A percentile compares a stretch with the other conserved stretches of the same genome.
These are phyloP conservation scores for Hypericum androsaemum DNA, from an alignment of 345 rosid genomes.

Conservation along the genomic window DNA sequence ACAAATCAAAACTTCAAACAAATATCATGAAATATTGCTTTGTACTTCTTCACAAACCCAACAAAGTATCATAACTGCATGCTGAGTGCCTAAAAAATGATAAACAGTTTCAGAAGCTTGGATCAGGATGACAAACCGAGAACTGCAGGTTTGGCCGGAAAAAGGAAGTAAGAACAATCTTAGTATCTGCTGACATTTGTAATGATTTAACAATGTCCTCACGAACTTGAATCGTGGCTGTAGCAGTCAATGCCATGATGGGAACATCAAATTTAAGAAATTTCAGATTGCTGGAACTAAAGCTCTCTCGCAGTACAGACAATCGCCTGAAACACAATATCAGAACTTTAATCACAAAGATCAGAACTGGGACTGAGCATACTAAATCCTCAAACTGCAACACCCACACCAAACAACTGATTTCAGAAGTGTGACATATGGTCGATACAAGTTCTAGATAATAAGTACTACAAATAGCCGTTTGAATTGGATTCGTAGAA, in stretches of 20 bases:
- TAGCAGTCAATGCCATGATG: constrained; percentile 89
- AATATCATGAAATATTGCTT: too few species aligned
- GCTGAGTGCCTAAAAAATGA: too few species aligned
- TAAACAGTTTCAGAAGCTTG: too few species aligned
- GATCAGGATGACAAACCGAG: constrained; percentile 23
- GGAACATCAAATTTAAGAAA: constrained; percentile 61
- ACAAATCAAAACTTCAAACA: too few species aligned
- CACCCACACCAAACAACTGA: too few species aligned
- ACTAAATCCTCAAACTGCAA: too few species aligned
- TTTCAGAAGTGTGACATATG: neutral
- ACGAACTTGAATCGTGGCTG: constrained; percentile 65
- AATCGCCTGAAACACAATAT: constrained; percentile 43
- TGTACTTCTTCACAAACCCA: too few species aligned
- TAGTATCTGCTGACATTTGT: constrained; percentile 57
- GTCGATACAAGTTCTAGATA: neutral
- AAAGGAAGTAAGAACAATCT: constrained; percentile 68
- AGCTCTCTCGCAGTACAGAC: constrained; percentile 57
- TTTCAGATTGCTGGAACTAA: constrained; percentile 39
- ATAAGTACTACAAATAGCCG: neutral
- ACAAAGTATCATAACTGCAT: too few species aligned
- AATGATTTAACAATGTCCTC: constrained; percentile 66
- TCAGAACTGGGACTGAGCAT: too few species aligned
- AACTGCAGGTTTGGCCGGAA: constrained; percentile 69
- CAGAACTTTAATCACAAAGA: neutral
- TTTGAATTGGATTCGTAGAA: neutral